Evolutionary conservation across 1,284 basidiomycete species (phyloP).

Genomic region (Phellinidium pouzarii): DNA sequence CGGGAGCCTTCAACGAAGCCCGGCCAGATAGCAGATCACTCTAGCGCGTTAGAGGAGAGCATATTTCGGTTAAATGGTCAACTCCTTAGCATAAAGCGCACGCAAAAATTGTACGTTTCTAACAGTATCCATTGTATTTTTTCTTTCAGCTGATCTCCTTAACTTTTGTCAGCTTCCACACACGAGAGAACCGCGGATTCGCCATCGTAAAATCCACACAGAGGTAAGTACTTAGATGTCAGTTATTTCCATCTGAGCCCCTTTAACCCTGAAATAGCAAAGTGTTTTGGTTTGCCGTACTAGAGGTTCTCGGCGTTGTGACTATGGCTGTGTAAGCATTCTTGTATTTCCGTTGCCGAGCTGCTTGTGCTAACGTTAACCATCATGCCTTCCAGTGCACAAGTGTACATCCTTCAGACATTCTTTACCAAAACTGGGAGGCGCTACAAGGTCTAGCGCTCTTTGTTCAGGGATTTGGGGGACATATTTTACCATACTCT

Average conservation of each 20-base stretch:
- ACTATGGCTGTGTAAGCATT: slow-evolving; percentile 73
- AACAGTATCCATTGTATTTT: background rate
- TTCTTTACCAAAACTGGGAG: slow-evolving; percentile 89
- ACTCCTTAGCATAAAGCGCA: slow-evolving; percentile 81
- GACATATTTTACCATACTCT: background rate
- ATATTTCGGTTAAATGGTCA: slow-evolving; percentile 84
- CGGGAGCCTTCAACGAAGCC: slow-evolving; percentile 76
- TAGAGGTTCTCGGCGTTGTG: slow-evolving; percentile 72
- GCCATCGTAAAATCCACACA: slow-evolving; percentile 74
- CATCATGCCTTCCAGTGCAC: slow-evolving; percentile 47
- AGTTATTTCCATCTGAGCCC: slow-evolving; percentile 21
- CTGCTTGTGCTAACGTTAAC: background rate
- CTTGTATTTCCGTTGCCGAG: background rate
- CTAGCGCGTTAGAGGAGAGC: slow-evolving; percentile 86
- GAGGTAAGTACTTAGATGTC: slow-evolving; percentile 42
- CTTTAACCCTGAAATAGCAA: slow-evolving; percentile 42
- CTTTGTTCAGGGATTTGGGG: background rate
- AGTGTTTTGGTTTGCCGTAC: slow-evolving; percentile 84
- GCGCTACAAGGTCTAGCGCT: slow-evolving; percentile 68
- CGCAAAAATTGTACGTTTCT: slow-evolving; percentile 79
- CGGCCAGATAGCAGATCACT: slow-evolving; percentile 84
- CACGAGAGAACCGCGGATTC: slow-evolving; percentile 75
- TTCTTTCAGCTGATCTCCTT: slow-evolving; percentile 1
- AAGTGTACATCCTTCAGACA: slow-evolving; percentile 86
- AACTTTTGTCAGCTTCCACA: slow-evolving; percentile 57